Evolutionary conservation across 768 basidiomycete genomes (phyloP).

Genomic region (Mycena alexandri): DNA sequence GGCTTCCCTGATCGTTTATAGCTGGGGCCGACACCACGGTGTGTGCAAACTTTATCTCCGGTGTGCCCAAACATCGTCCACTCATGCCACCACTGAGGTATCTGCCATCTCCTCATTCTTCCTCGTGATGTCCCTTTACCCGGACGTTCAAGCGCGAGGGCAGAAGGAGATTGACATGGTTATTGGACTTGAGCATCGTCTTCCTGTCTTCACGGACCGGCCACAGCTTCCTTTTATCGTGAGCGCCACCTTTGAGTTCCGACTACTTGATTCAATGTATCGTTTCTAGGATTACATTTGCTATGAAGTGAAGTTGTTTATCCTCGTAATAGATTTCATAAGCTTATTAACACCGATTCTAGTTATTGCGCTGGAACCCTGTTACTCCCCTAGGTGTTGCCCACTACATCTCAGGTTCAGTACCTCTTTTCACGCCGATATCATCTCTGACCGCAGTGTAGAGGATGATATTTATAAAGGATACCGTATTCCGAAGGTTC

Average conservation of each 20-base stretch:
- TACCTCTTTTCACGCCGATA: not conserved
- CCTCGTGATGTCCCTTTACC: constrained; percentile 55
- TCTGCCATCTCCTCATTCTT: constrained; percentile 55
- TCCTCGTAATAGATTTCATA: too few relatives aligned
- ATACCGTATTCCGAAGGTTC: constrained; percentile 53
- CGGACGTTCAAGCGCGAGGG: constrained; percentile 51
- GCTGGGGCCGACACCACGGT: constrained; percentile 55
- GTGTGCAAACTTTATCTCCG: too few relatives aligned
- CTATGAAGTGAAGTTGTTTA: constrained; percentile 45
- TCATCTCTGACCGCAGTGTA: not conserved
- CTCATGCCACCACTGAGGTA: too few relatives aligned
- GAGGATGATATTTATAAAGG: constrained; percentile 56
- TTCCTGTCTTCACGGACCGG: constrained; percentile 56
- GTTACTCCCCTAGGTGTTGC: constrained; percentile 50
- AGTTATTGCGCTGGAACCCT: constrained; percentile 60
- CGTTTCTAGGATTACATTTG: constrained; percentile 45
- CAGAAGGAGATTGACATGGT: constrained; percentile 55
- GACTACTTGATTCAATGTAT: not conserved
- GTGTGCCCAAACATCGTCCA: too few relatives aligned
- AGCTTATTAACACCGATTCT: too few relatives aligned
- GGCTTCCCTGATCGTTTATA: too few relatives aligned
- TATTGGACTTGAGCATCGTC: constrained; percentile 44
- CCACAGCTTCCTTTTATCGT: constrained; percentile 54
- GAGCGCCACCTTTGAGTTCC: constrained; percentile 25
- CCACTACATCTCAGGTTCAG: constrained; percentile 41